phyloP scores from a whole-genome alignment of 2,329 filamentous ascomycete species.

The Fusarium haematococcum region DNA sequence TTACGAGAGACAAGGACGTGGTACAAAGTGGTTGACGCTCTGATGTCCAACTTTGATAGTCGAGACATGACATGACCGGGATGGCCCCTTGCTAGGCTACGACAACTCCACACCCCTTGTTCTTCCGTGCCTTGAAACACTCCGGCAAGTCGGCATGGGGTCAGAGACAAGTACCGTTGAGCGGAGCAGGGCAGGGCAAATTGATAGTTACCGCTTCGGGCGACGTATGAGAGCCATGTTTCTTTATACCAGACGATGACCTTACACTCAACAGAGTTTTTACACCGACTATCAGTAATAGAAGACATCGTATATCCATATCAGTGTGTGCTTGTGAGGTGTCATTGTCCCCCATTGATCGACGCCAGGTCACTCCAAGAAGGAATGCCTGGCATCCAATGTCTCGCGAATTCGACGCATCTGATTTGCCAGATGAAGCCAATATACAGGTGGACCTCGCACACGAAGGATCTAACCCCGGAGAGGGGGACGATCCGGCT shows the following conservation, averaged over 20 bases:
- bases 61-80: neutral
- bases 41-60: neutral
- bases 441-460: neutral
- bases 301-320: neutral
- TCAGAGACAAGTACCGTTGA: neutral
- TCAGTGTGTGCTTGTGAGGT: neutral
- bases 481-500: conserved; percentile 16
- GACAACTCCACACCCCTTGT: neutral
- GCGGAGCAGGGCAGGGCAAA: neutral
- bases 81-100: neutral
- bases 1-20: neutral
- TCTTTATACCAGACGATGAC: neutral
- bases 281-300: neutral
- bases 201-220: neutral
- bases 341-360: neutral
- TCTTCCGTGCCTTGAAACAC: neutral
- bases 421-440: conserved; percentile 18
- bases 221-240: neutral
- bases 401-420: conserved; percentile 18
- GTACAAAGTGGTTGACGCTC: neutral
- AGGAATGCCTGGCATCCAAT: conserved; percentile 4
- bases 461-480: conserved; percentile 23
- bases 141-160: conserved; percentile 1
- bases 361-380: neutral
- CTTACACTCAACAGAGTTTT: neutral